Conservation (phyloP, 495 filamentous ascomycete species). For the Hypoxylon fuscum region DNA sequence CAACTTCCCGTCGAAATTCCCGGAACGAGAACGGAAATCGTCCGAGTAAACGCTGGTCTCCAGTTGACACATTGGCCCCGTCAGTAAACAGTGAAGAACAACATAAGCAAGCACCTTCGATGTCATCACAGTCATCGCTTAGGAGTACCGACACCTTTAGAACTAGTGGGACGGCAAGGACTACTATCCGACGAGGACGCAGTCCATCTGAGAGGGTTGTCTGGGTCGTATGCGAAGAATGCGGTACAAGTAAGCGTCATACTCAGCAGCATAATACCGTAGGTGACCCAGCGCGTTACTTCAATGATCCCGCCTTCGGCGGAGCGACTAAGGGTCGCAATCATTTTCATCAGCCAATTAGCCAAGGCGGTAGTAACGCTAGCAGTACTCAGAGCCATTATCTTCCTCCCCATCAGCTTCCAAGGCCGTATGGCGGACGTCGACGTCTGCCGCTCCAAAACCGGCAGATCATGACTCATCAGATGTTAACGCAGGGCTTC, state of each 20-base stretch:
- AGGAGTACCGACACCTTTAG: conserved; percentile 34
- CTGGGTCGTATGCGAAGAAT: conserved; percentile 46
- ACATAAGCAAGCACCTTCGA: conserved; percentile 37
- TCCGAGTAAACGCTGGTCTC: conserved; percentile 45
- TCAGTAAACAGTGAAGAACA: conserved; percentile 27
- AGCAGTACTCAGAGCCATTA: conserved; percentile 22
- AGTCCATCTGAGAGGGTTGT: conserved; percentile 43
- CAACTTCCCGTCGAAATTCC: conserved; percentile 11
- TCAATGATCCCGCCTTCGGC: conserved; percentile 38
- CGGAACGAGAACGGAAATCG: conserved; percentile 25
- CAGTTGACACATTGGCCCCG: conserved; percentile 38
- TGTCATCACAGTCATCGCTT: conserved; percentile 42
- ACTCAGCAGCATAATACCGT: conserved; percentile 31
- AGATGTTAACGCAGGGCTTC: conserved; percentile 45
- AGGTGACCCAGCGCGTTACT: conserved; percentile 45
- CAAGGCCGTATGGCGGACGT: conserved; percentile 37
- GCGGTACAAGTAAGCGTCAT: conserved; percentile 44
- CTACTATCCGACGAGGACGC: conserved; percentile 38
- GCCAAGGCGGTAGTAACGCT: conserved; percentile 1
- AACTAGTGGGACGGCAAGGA: conserved; percentile 31
- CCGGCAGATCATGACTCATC: conserved; percentile 46
- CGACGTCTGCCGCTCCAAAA: conserved; percentile 43
- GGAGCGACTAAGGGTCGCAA: conserved; percentile 7
- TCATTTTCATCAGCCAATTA: not conserved
- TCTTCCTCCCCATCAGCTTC: conserved; percentile 14